These are phyloP conservation scores for Xerocomellus amylosporus DNA, from an alignment of 768 basidiomycete species.

Conservation along the genomic window DNA sequence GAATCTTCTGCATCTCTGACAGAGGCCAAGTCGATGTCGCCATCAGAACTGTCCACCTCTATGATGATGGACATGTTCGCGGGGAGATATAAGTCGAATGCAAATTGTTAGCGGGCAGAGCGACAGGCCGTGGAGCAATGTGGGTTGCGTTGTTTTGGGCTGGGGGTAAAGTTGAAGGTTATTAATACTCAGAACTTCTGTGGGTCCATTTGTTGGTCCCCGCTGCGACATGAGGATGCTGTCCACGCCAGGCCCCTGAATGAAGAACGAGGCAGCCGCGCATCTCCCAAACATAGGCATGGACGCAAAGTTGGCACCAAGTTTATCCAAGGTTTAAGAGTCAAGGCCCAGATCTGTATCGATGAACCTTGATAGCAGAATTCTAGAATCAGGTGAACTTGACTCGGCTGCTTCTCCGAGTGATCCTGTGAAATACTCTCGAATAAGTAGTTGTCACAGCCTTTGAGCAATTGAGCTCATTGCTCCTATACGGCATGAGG, in stretches of 20 bases:
- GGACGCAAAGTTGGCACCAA: constrained; percentile 21
- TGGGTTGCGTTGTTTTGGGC: neutral
- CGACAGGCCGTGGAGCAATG: neutral
- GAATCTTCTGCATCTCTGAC: constrained; percentile 6
- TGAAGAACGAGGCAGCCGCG: neutral
- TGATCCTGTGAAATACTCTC: neutral
- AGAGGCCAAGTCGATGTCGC: constrained; percentile 8
- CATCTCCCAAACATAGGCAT: constrained; percentile 20
- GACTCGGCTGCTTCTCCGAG: neutral
- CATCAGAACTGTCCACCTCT: constrained; percentile 11
- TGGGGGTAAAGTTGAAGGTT: neutral
- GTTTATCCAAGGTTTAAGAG: neutral
- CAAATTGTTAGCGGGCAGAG: neutral
- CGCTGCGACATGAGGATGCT: neutral
- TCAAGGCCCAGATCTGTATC: neutral
- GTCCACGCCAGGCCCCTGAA: neutral
- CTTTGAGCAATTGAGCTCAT: no score
- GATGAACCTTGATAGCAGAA: constrained; percentile 23
- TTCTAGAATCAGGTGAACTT: neutral
- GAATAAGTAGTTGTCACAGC: no score
- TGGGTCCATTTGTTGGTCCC: constrained; percentile 18
- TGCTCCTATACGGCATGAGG: no score
- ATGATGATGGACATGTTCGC: constrained; percentile 15
- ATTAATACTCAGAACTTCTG: constrained; percentile 10
- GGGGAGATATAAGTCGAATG: neutral